Conservation (phyloP, 306 rosid species). For the Sphenostylis stenocarpa region DNA sequence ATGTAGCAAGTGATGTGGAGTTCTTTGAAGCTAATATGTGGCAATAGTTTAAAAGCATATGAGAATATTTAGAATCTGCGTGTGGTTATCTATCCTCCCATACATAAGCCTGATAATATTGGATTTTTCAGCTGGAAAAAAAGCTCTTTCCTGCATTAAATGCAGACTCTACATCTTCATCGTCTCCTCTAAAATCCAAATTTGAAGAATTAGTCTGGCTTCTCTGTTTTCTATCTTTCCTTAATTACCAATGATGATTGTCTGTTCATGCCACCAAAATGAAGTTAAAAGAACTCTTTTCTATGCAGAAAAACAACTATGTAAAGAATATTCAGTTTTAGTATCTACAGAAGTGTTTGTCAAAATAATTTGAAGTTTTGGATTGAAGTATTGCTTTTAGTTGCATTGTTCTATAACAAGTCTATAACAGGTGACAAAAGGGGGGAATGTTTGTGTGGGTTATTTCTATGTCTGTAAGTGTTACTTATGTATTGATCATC, state of each 20-base stretch:
- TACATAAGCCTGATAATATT: not conserved
- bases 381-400: conserved; percentile 21
- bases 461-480: not conserved
- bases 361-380: conserved; percentile 2
- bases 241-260: not conserved
- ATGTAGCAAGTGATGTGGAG: not conserved
- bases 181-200: not conserved
- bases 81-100: not conserved
- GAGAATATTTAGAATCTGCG: no score
- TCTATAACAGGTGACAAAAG: not conserved
- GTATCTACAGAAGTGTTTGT: not conserved
- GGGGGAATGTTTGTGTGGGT: conserved; percentile 13
- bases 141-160: not conserved
- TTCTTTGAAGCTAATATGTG: not conserved
- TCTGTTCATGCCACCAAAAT: not conserved
- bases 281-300: conserved; percentile 1
- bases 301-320: not conserved
- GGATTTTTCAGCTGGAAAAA: not conserved
- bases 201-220: not conserved
- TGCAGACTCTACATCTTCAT: not conserved
- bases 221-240: conserved; percentile 8
- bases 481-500: not conserved
- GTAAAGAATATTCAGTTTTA: not conserved
- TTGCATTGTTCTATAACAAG: not conserved
- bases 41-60: not conserved